Base-by-base conservation (phyloP, 306 rosid species). In the Cyclanthera cordifolia region DNA sequence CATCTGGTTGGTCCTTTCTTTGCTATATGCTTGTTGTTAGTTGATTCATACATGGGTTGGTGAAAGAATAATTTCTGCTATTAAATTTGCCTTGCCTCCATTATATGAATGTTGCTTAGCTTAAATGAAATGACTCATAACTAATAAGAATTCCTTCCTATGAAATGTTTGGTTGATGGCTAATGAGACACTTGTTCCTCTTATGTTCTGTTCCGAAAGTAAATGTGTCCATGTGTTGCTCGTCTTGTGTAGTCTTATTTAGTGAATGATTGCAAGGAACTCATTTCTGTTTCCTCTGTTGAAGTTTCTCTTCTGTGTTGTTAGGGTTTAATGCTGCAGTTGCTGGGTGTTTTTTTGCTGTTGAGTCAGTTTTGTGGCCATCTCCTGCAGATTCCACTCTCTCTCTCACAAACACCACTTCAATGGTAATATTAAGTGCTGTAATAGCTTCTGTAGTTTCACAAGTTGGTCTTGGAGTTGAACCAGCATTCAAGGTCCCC, bases 301-400 rank as follows among this genome's bases (percentile, higher is more conserved):
- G 57, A 53, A 69, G 13, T 69, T 48, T 16, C 47, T 70, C 14
- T n/a, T 77, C 45, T 55, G 54, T 58, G 57, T 74, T 73, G 7
- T 12, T 79, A 88, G 95, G 98, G 80, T 89, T 93, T 80, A 89
- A 89, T 86, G 91, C 96, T 77, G 96, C 96, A 57, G 87, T 93
- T 70, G 90, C 98, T 41, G 98, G 96, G 66, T 93, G 96, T 80
- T 93, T 87, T 74, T 89, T 93, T 2, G 90, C 98, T 3, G 85
- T 89, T 11, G 96, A 89, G 78, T 86, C 88, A 8, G 93, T 92
- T 57, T 79, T 89, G 74, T 92, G 98, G 98, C 95, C 98, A 21
- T 85, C 96, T 47, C 77, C 89, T 61, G 34, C 81, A 2, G 80
- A 89, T 75, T 84, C 86, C 23, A 84, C 93, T 11, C 55, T 80